These are phyloP conservation scores for Abelmoschus esculentus DNA, from an alignment of 345 rosid genomes.

Conservation along the genomic window DNA sequence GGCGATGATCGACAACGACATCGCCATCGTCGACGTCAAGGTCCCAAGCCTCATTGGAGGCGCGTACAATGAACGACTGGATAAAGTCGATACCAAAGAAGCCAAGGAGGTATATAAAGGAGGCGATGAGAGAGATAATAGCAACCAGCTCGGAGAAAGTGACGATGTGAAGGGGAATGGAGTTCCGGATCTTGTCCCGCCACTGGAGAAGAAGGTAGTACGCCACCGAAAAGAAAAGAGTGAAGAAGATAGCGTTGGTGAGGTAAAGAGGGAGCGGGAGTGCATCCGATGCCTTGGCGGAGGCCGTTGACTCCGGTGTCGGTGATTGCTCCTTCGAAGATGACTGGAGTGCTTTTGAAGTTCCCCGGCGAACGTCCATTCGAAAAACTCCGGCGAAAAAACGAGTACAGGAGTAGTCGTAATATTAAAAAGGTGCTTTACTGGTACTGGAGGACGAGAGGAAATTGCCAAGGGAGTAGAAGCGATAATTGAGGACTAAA, in stretches of 20 bases:
- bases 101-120: constrained; percentile 21
- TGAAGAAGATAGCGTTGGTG: constrained; percentile 34
- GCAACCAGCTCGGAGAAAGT: constrained; percentile 31
- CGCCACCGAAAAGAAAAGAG: constrained; percentile 35
- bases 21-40: constrained; percentile 17
- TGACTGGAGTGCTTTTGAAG: constrained; percentile 19
- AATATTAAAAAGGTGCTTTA: not conserved
- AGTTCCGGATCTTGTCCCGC: constrained; percentile 22
- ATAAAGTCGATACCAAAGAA: constrained; percentile 37
- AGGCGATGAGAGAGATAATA: constrained; percentile 25
- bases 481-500: not conserved
- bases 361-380: constrained; percentile 32
- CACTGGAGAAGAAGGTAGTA: constrained; percentile 32
- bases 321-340: not conserved
- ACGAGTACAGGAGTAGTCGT: not conserved
- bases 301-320: not conserved
- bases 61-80: constrained; percentile 29
- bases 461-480: not conserved
- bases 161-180: constrained; percentile 30
- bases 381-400: not conserved
- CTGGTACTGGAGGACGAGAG: not conserved
- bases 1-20: not conserved
- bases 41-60: constrained; percentile 26
- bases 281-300: constrained; percentile 28
- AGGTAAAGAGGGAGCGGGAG: constrained; percentile 31